Evolutionary conservation across 179 eudicot genomes (phyloP).

Genomic region (Corrigiola litoralis): DNA sequence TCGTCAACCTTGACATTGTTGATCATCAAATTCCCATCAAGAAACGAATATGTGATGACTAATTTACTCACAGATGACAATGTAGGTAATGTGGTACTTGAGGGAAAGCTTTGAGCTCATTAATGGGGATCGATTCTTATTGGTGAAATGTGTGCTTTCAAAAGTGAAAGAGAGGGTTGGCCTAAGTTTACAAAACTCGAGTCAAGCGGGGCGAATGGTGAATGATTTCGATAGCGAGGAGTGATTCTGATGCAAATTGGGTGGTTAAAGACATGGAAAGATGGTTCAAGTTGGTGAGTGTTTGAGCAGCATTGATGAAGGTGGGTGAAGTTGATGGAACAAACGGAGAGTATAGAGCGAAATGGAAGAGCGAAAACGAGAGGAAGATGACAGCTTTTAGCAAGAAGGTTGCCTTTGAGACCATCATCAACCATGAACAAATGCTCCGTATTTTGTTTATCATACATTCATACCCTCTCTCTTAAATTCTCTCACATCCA

Average conservation of each 20-base stretch:
- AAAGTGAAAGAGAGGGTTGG: not conserved
- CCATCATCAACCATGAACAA: too few relatives aligned
- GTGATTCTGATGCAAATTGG: not conserved
- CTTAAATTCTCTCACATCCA: too few relatives aligned
- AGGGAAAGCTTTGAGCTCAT: not conserved
- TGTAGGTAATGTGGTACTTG: not conserved
- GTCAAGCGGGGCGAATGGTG: slow-evolving; percentile 6
- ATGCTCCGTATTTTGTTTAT: too few relatives aligned
- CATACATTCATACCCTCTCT: too few relatives aligned
- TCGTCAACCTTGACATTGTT: not conserved
- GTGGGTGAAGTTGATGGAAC: not conserved
- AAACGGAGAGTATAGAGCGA: not conserved
- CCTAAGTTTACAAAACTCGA: not conserved
- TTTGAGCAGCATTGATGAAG: not conserved
- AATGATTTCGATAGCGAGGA: not conserved
- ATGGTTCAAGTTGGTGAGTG: not conserved
- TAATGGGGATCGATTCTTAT: not conserved
- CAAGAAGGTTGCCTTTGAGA: not conserved
- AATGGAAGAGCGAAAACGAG: not conserved
- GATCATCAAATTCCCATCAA: slow-evolving; percentile 2
- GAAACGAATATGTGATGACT: slow-evolving; percentile 4
- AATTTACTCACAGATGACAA: not conserved
- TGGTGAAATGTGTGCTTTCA: not conserved
- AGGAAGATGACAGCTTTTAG: not conserved
- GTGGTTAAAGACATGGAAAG: slow-evolving; percentile 7